Evolutionary conservation across 768 basidiomycete species (phyloP).

Genomic region (Sutorius australiensis): DNA sequence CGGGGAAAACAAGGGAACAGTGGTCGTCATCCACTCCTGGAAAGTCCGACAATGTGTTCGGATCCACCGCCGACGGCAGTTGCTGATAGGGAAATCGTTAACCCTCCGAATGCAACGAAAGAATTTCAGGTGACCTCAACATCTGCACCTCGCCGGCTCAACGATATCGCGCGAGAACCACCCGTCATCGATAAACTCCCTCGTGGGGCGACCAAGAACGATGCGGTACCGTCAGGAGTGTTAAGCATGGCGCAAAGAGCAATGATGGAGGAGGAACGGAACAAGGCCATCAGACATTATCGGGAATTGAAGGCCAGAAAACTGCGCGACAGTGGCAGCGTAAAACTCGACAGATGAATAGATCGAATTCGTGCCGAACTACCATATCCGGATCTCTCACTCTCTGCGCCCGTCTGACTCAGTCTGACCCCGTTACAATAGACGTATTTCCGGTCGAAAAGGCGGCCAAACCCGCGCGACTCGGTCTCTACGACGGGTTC

Average conservation of each 20-base stretch:
- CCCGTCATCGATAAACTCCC: constrained; percentile 57
- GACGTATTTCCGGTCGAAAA: constrained; percentile 4
- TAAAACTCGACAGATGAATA: constrained; percentile 8
- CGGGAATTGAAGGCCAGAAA: constrained; percentile 61
- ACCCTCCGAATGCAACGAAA: constrained; percentile 21
- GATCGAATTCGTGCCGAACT: constrained; percentile 3
- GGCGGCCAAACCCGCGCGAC: neutral
- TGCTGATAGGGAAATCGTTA: constrained; percentile 20
- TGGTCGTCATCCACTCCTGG: constrained; percentile 5
- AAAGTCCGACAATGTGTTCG: constrained; percentile 9
- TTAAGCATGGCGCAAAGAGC: constrained; percentile 72
- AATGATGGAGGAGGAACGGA: constrained; percentile 75
- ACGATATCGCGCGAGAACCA: constrained; percentile 68
- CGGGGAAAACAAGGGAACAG: constrained; percentile 12
- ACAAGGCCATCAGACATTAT: constrained; percentile 63
- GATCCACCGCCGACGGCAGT: constrained; percentile 13
- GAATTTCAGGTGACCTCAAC: constrained; percentile 52
- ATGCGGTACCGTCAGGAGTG: constrained; percentile 38
- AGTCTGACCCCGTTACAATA: neutral
- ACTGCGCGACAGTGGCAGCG: constrained; percentile 17
- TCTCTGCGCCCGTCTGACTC: neutral
- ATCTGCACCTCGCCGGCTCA: constrained; percentile 60
- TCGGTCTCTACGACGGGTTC: neutral
- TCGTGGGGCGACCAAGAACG: constrained; percentile 37
- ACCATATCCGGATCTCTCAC: constrained; percentile 8